Evolutionary conservation across 768 basidiomycete genomes (phyloP).

Genomic region (Myochromella boudieri): DNA sequence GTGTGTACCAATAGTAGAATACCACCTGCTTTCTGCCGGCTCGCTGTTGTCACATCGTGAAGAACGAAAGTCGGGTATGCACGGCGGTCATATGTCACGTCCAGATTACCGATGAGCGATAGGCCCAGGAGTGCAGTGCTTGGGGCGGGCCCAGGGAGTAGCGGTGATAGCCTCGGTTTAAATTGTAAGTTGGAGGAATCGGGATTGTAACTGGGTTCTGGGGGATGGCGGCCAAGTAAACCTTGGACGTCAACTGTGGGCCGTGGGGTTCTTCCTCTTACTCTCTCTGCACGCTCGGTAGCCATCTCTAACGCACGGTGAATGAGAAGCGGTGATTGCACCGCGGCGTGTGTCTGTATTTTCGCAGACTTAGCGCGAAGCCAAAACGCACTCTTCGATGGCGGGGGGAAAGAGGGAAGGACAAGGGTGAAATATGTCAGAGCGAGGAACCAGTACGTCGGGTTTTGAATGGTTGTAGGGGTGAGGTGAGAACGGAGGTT

Average conservation of each 20-base stretch:
- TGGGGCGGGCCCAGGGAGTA: conserved; percentile 22
- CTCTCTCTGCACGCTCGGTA: conserved; percentile 41
- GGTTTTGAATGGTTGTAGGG: conserved; percentile 23
- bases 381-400: conserved; percentile 50
- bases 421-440: conserved; percentile 67
- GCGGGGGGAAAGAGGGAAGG: conserved; percentile 58
- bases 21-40: conserved; percentile 58
- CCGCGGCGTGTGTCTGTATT: conserved; percentile 46
- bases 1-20: conserved; percentile 64
- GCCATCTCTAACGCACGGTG: conserved; percentile 52
- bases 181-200: background rate
- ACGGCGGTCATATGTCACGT: conserved; percentile 58
- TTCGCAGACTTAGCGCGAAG: conserved; percentile 54
- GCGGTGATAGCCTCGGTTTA: conserved; percentile 8
- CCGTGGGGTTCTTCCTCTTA: conserved; percentile 14
- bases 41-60: conserved; percentile 64
- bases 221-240: background rate
- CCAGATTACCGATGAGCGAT: conserved; percentile 69
- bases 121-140: conserved; percentile 49
- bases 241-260: too few relatives aligned
- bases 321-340: conserved; percentile 50
- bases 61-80: conserved; percentile 45
- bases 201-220: background rate
- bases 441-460: conserved; percentile 62
- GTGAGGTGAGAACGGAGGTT: conserved; percentile 56